These are phyloP conservation scores for Onygenales sp. DNA, from an alignment of 2,329 filamentous ascomycete species.

Conservation along the genomic window DNA sequence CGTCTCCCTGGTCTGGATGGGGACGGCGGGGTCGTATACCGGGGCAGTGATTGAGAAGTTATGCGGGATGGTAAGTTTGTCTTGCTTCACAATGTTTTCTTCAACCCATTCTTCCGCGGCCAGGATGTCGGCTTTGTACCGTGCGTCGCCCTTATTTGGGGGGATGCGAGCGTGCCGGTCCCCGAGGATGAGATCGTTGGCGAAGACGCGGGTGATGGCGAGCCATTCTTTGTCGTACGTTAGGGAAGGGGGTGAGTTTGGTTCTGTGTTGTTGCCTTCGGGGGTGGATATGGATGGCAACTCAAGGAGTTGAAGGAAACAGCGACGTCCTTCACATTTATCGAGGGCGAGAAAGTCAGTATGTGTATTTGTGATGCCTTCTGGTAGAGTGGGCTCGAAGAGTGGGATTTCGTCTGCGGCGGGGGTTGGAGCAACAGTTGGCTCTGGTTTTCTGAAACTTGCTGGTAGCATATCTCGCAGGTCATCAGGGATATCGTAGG, in stretches of 20 bases:
- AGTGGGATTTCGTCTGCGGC: conserved; percentile 26
- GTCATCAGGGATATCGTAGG: conserved; percentile 46
- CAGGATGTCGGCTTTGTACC: conserved; percentile 60
- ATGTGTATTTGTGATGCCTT: conserved; percentile 63
- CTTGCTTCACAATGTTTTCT: conserved; percentile 56
- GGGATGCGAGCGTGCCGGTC: conserved; percentile 46
- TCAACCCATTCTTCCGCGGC: conserved; percentile 71
- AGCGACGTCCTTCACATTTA: conserved; percentile 62
- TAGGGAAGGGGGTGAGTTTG: conserved; percentile 46
- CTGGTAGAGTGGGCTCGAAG: conserved; percentile 56
- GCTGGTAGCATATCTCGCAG: conserved; percentile 66
- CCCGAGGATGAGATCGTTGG: conserved; percentile 54
- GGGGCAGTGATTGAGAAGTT: conserved; percentile 74
- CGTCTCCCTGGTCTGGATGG: conserved; percentile 51
- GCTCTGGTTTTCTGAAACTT: conserved; percentile 51
- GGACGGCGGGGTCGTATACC: conserved; percentile 49
- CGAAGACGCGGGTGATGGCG: conserved; percentile 78
- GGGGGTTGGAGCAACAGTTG: conserved; percentile 17
- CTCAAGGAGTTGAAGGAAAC: conserved; percentile 71
- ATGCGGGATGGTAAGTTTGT: conserved; percentile 59
- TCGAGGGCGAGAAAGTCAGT: conserved; percentile 85
- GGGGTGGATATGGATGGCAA: conserved; percentile 42
- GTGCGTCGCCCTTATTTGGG: conserved; percentile 55
- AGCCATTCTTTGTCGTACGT: conserved; percentile 93
- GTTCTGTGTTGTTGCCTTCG: conserved; percentile 10